Evolutionary conservation across 2,329 filamentous ascomycete species (phyloP).

Genomic region (Phaeosphaeria sp.): DNA sequence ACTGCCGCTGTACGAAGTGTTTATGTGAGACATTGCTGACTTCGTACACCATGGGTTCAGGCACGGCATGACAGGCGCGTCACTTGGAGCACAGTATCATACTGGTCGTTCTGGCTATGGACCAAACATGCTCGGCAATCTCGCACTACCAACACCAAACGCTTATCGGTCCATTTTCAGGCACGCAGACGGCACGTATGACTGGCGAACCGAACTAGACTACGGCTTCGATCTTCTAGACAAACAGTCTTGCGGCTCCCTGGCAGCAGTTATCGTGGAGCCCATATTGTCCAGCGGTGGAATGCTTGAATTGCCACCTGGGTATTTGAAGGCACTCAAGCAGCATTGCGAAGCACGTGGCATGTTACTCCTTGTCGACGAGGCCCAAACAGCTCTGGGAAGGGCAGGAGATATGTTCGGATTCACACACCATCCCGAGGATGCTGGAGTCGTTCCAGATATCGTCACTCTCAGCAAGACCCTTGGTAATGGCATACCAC

Average conservation of each 20-base stretch:
- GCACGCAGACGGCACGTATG: slow-evolving; percentile 65
- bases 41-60: too few relatives aligned
- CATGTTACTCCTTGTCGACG: slow-evolving; percentile 48
- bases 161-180: slow-evolving; percentile 68
- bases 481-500: slow-evolving; percentile 65
- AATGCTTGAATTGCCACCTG: slow-evolving; percentile 65
- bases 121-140: slow-evolving; percentile 61
- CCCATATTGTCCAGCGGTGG: slow-evolving; percentile 66
- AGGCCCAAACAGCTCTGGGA: slow-evolving; percentile 48
- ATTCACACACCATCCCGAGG: slow-evolving; percentile 32
- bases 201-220: slow-evolving; percentile 70
- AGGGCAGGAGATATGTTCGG: slow-evolving; percentile 61
- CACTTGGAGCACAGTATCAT: slow-evolving; percentile 62
- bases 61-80: slow-evolving; percentile 66
- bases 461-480: slow-evolving; percentile 69
- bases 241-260: slow-evolving; percentile 64
- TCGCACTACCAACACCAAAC: slow-evolving; percentile 66
- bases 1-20: too few relatives aligned
- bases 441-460: slow-evolving; percentile 52
- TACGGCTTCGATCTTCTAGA: slow-evolving; percentile 70
- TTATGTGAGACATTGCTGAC: too few relatives aligned
- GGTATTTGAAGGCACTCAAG: slow-evolving; percentile 65
- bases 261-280: slow-evolving; percentile 69
- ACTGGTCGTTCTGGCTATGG: slow-evolving; percentile 58
- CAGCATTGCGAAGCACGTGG: slow-evolving; percentile 42